Evolutionary conservation across 345 rosid genomes (phyloP).

Genomic region (Aegle marmelos): DNA sequence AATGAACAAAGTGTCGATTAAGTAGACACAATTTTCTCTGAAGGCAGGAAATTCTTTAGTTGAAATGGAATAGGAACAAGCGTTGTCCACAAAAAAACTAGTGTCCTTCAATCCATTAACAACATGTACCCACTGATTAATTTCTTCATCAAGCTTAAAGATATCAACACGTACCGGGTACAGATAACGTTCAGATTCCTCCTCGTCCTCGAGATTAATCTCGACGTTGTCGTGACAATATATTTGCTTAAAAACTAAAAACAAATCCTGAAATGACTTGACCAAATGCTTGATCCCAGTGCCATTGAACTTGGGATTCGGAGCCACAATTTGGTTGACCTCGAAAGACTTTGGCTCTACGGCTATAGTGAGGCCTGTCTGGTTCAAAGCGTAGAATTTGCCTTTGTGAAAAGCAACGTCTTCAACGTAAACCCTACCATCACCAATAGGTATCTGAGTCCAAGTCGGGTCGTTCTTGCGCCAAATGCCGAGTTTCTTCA

Average conservation of each 20-base stretch:
- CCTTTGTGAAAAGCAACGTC: background rate
- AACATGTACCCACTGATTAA: background rate
- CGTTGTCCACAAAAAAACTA: background rate
- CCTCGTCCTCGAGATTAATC: background rate
- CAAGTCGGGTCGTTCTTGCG: background rate
- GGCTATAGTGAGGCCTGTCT: background rate
- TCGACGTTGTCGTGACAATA: background rate
- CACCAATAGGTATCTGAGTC: background rate
- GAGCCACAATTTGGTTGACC: background rate
- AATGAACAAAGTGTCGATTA: background rate
- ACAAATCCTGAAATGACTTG: background rate
- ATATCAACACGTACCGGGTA: background rate
- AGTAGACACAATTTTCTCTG: slow-evolving; percentile 1
- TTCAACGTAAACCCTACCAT: background rate
- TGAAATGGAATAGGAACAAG: slow-evolving; percentile 1
- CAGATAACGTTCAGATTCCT: background rate
- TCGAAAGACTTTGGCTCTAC: background rate
- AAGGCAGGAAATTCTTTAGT: background rate
- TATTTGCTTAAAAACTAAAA: background rate
- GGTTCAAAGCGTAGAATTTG: background rate
- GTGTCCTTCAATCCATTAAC: background rate
- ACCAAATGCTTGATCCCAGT: background rate
- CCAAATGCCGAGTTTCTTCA: background rate
- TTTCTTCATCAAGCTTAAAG: background rate
- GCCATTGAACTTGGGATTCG: background rate